Base-by-base conservation (phyloP, 139 green algal species). In the Gonium pectorale region DNA sequence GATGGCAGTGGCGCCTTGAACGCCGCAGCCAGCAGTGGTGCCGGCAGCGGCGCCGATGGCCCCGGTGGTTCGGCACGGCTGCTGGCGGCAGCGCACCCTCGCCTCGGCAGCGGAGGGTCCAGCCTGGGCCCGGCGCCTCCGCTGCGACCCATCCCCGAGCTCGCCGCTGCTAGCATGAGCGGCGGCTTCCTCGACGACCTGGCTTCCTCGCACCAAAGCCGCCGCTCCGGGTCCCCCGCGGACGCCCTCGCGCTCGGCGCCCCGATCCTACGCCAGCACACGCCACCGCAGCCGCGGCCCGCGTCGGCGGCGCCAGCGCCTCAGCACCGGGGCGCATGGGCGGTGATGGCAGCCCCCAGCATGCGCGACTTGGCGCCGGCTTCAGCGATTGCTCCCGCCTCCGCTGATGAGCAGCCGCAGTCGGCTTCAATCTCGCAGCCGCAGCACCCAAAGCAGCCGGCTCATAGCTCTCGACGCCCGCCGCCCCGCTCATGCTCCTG, bases 121-220 rank as follows among this genome's bases (percentile, higher is more conserved):
- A n/a, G n/a, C n/a, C n/a, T n/a, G n/a, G n/a, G n/a, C n/a, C n/a
- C n/a, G n/a, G n/a, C n/a, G n/a, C n/a, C n/a, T n/a, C n/a, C n/a
- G 17, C 70, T 79, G n/a, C 46, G 70, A 6, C 46, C 70, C 33
- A 79, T 79, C 35, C 70, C 70, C 3, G 70, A 79, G 70, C n/a
- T 24, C 22, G 35, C 35, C 24, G 38, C 67, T 24, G 38, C 67
- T 9, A 21, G 29, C 2, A 2, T 78, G 22, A n/a, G 15, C 69
- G 44, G n/a, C 62, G n/a, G n/a, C n/a, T n/a, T n/a, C n/a, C n/a
- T n/a, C n/a, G n/a, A n/a, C n/a, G n/a, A n/a, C n/a, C n/a, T n/a
- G n/a, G n/a, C n/a, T n/a, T n/a, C n/a, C n/a, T n/a, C n/a, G n/a
- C n/a, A n/a, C n/a, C n/a, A n/a, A n/a, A n/a, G n/a, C n/a, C n/a